phyloP scores from a whole-genome alignment of 345 rosid species.

The Hypericum androsaemum region DNA sequence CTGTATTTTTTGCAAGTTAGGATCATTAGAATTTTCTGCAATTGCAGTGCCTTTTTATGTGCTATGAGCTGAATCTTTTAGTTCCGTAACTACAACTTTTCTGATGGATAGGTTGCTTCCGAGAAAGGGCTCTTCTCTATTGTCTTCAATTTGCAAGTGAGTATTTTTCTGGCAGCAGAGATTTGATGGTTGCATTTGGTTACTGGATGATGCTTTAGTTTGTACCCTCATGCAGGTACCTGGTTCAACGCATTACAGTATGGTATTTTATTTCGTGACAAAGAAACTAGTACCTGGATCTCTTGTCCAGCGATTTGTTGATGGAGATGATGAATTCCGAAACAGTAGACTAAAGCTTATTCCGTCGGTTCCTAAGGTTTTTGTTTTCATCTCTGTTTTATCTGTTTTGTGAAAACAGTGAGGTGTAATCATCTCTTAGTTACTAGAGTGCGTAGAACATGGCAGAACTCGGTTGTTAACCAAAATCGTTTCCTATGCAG shows the following conservation, averaged over 20 bases:
- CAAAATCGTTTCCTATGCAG: no score
- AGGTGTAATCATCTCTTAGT: no score
- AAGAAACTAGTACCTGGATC: conserved; percentile 61
- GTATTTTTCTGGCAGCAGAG: neutral
- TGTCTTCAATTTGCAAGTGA: conserved; percentile 25
- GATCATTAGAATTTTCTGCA: no score
- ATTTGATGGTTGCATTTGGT: neutral
- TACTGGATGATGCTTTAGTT: neutral
- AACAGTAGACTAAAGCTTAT: conserved; percentile 95
- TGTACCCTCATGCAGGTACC: conserved; percentile 53
- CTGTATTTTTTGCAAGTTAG: no score
- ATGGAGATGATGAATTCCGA: conserved; percentile 96
- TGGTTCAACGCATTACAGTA: conserved; percentile 89
- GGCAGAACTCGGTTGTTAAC: no score
- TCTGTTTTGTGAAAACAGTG: no score
- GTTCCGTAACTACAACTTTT: no score
- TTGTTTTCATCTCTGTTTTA: conserved; percentile 1
- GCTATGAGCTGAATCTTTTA: no score
- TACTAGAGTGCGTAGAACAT: no score
- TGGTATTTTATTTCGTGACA: conserved; percentile 86
- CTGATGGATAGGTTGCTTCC: conserved; percentile 20
- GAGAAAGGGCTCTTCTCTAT: conserved; percentile 24
- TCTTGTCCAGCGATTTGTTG: conserved; percentile 86
- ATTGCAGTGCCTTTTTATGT: no score
- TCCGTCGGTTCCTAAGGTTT: conserved; percentile 91